These are phyloP conservation scores for Lentinus tigrinus DNA, from an alignment of 768 basidiomycete species.

Conservation along the genomic window DNA sequence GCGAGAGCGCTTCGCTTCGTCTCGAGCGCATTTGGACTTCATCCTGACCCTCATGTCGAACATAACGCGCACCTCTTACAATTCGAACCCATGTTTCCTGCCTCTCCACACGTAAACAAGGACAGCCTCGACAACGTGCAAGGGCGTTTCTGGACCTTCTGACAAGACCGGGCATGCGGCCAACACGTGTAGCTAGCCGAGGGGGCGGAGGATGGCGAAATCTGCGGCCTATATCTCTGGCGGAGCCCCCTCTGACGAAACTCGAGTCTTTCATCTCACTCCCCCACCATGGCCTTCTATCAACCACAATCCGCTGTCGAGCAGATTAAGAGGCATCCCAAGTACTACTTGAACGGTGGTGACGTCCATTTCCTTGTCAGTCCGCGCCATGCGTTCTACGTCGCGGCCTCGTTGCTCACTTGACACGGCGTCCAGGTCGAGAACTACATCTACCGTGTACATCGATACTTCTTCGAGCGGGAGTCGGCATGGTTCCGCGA, in stretches of 20 bases:
- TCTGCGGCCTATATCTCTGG: conserved; percentile 15
- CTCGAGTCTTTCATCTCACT: conserved; percentile 6
- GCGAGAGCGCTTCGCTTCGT: no score
- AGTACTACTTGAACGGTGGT: conserved; percentile 54
- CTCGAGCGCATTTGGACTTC: no score
- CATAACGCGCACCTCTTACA: no score
- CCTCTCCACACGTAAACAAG: conserved; percentile 11
- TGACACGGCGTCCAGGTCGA: conserved; percentile 16
- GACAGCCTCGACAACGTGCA: conserved; percentile 10
- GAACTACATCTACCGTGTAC: conserved; percentile 30
- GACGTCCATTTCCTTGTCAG: conserved; percentile 55
- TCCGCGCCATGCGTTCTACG: neutral
- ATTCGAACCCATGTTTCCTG: neutral
- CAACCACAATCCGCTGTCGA: conserved; percentile 22
- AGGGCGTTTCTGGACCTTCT: conserved; percentile 7
- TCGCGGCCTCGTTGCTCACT: neutral
- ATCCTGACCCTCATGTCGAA: no score
- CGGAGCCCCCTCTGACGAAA: conserved; percentile 4
- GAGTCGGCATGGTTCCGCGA: conserved; percentile 28
- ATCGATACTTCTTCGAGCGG: conserved; percentile 32
- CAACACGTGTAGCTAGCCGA: conserved; percentile 23
- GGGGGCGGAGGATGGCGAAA: conserved; percentile 9
- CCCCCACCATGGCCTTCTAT: conserved; percentile 18
- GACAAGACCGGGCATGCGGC: conserved; percentile 16
- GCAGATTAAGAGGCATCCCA: conserved; percentile 26